phyloP scores from a whole-genome alignment of 306 rosid genomes.

The Myrica gale region DNA sequence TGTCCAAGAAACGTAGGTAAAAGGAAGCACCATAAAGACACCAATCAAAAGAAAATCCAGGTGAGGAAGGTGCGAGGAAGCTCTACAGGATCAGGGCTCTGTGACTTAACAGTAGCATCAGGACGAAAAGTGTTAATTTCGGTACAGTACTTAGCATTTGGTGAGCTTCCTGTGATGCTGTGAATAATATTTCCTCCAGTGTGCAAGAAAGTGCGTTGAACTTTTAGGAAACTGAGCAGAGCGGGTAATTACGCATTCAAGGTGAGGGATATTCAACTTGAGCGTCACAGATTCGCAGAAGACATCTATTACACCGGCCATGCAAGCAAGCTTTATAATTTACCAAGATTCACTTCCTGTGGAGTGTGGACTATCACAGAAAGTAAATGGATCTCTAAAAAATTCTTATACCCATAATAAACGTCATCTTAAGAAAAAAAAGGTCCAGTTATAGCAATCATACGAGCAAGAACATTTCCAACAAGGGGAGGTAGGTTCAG shows the following conservation, averaged over 20 bases:
- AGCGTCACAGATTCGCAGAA: not conserved
- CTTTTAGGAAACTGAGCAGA: no score
- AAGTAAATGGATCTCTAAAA: not conserved
- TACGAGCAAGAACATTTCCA: slow-evolving; percentile 24
- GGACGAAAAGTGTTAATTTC: not conserved
- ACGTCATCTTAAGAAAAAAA: slow-evolving; percentile 6
- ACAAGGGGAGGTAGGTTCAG: slow-evolving; percentile 8
- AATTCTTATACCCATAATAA: not conserved
- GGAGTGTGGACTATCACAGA: not conserved
- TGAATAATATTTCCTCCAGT: no score
- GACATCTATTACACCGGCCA: not conserved
- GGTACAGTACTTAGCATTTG: no score
- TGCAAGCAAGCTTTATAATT: not conserved
- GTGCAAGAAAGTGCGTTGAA: no score
- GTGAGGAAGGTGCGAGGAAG: slow-evolving; percentile 20
- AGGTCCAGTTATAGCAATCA: slow-evolving; percentile 7
- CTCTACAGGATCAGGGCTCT: slow-evolving; percentile 18
- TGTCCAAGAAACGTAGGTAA: not conserved
- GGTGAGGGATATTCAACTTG: not conserved
- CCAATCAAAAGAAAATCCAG: not conserved
- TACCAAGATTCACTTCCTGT: not conserved
- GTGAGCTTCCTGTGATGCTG: no score
- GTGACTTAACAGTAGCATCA: slow-evolving; percentile 2
- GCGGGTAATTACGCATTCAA: no score
- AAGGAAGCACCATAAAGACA: not conserved